Evolutionary conservation across 345 rosid species (phyloP).

Genomic region (Eucalyptus marginata): DNA sequence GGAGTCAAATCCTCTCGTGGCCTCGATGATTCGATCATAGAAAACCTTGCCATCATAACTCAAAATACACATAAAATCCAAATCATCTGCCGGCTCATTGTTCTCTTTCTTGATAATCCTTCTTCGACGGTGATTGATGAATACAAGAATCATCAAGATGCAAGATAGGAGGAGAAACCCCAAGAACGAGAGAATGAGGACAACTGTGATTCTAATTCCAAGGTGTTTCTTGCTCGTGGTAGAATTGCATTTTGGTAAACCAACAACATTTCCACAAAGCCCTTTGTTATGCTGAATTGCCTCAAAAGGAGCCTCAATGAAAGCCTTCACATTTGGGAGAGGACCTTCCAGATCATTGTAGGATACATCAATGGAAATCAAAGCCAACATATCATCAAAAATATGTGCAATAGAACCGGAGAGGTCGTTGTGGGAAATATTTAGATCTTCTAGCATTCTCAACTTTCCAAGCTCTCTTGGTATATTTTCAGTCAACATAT

Average conservation of each 20-base stretch:
- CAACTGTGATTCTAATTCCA: not conserved
- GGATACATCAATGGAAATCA: not conserved
- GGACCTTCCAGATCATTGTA: not conserved
- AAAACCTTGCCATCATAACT: not conserved
- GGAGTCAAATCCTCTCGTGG: not conserved
- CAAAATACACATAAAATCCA: not conserved
- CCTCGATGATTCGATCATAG: rapidly evolving
- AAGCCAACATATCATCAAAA: not conserved
- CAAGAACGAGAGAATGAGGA: not conserved
- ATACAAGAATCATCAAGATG: too few species aligned
- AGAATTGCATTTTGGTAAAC: not conserved
- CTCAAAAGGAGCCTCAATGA: not conserved
- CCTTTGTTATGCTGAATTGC: not conserved
- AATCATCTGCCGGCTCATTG: not conserved
- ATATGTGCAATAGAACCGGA: not conserved
- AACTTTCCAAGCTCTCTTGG: rapidly evolving
- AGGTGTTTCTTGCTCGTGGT: not conserved
- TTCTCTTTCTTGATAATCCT: not conserved
- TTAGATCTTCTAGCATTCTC: not conserved
- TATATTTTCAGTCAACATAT: not conserved
- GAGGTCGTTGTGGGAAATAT: not conserved
- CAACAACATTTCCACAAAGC: not conserved
- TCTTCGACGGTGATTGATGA: too few species aligned
- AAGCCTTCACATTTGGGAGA: not conserved
- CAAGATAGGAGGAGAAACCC: too few species aligned